Conservation (phyloP, 2,329 filamentous ascomycete genomes). For the Amylocarpus encephaloides region DNA sequence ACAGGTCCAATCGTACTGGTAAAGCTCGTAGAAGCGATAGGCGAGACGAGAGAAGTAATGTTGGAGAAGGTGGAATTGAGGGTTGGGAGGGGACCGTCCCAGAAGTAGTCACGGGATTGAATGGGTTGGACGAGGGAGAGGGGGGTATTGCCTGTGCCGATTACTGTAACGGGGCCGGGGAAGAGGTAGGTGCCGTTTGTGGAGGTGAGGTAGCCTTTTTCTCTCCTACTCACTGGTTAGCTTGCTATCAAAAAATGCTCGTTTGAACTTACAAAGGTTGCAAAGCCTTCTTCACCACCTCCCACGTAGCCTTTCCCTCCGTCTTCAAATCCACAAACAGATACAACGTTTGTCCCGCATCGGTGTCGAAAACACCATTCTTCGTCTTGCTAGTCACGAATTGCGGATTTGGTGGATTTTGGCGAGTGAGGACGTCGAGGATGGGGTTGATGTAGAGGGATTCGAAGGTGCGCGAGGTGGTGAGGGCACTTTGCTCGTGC, state of each 20-base stretch:
- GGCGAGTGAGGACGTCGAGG: slow-evolving; percentile 21
- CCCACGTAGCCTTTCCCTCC: slow-evolving; percentile 47
- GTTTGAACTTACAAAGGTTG: slow-evolving; percentile 47
- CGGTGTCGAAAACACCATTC: slow-evolving; percentile 57
- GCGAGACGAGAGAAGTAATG: slow-evolving; percentile 26
- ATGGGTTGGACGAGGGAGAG: slow-evolving; percentile 46
- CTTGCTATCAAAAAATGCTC: slow-evolving; percentile 10
- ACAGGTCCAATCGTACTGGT: slow-evolving; percentile 43
- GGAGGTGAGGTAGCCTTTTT: slow-evolving; percentile 30
- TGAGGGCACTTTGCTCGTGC: slow-evolving; percentile 24
- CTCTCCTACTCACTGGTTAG: slow-evolving; percentile 12
- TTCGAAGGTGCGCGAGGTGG: slow-evolving; percentile 21
- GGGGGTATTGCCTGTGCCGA: slow-evolving; percentile 29
- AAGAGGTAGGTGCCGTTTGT: slow-evolving; percentile 20
- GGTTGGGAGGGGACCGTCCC: slow-evolving; percentile 39
- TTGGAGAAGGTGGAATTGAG: slow-evolving; percentile 26
- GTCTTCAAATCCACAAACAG: slow-evolving; percentile 61
- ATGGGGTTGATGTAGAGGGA: slow-evolving; percentile 28
- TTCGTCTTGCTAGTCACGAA: slow-evolving; percentile 43
- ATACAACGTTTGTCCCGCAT: slow-evolving; percentile 51
- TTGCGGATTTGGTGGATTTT: slow-evolving; percentile 31
- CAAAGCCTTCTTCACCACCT: slow-evolving; percentile 48
- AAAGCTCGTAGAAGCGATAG: slow-evolving; percentile 51
- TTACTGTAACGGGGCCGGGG: slow-evolving; percentile 24
- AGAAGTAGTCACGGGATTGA: slow-evolving; percentile 49